Evolutionary conservation across 495 filamentous ascomycete genomes (phyloP), one percentile per base, ranked within the genome.

Genomic region (Tuber melanosporum): DNA sequence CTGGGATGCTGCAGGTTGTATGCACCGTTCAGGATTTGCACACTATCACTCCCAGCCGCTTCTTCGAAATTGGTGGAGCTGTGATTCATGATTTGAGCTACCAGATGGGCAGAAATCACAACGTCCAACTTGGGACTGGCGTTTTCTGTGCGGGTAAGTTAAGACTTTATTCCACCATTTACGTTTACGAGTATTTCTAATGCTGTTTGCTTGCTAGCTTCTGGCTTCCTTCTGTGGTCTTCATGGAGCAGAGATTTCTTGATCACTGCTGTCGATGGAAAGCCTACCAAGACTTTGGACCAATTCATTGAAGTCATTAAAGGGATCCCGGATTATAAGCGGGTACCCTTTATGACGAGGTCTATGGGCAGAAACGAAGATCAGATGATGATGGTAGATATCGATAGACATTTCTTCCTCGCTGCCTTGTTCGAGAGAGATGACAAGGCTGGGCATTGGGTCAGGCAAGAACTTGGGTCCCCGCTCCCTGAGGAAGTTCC

Each of bases 331-430:
- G 82, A 83, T 70, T 78, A 81, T 26, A 74, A 80, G 39, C 74
- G 82, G 26, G 77, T 83, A 46, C 82, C 82, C 12, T 82, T 83
- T 57, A 83, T 83, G 82, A 80, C 82, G 41, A 76, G 82, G 72
- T 75, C 77, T 26, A 76, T 83, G 75, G 82, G 82, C 26, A 80
- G 78, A 62, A 78, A 73, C 49, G 82, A 83, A 44, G 82, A 83
- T 71, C 82, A 83, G 39, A 76, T 83, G 75, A 72, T 83, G 74
- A 81, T 83, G 82, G 82, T 83, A 62, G 82, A 83, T 71, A 80
- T 83, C 15, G 82, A 83, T 41, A 77, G 82, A 6, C 82, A 83
- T 77, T 83, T 83, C 73, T 83, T 83, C 80, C 75, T 83, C 70
- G 82, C 82, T 9, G 82, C 82, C 12, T 70, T 83, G 70, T 83